Conservation (phyloP, 352 stramenopile genomes). For the Achlya hypogyna region DNA sequence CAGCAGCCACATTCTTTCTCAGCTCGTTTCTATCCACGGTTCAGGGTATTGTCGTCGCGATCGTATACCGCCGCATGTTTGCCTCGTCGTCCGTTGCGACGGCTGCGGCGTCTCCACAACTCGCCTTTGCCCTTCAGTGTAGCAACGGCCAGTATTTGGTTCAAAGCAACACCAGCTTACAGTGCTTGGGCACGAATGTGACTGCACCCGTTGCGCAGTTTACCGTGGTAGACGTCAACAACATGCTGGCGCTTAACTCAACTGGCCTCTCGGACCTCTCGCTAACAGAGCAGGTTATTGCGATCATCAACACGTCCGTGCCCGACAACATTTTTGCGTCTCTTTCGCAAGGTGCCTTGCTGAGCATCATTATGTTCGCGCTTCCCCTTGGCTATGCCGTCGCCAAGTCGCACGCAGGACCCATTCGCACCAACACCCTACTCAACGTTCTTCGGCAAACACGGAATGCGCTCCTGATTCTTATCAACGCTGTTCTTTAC, state of each 20-base stretch:
- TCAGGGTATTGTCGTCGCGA: conserved; percentile 39
- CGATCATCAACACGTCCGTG: conserved; percentile 51
- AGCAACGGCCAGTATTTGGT: conserved; percentile 36
- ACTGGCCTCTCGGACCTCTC: conserved; percentile 31
- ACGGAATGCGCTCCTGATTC: conserved; percentile 56
- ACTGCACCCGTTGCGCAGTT: conserved; percentile 28
- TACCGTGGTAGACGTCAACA: conserved; percentile 35
- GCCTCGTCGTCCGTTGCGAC: conserved; percentile 10
- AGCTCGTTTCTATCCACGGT: conserved; percentile 36
- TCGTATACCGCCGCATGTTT: conserved; percentile 25
- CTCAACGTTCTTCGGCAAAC: conserved; percentile 47
- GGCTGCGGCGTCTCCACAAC: not conserved
- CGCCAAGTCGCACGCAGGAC: conserved; percentile 45
- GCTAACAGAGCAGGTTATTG: conserved; percentile 62
- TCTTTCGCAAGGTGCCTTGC: conserved; percentile 40
- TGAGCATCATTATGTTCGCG: conserved; percentile 70
- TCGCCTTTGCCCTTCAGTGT: conserved; percentile 36
- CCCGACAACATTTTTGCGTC: conserved; percentile 64
- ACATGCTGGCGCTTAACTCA: conserved; percentile 40
- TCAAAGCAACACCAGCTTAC: conserved; percentile 23
- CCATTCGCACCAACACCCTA: conserved; percentile 30
- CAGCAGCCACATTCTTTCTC: conserved; percentile 37
- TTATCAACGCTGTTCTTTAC: conserved; percentile 59
- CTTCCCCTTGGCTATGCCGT: conserved; percentile 54
- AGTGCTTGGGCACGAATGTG: conserved; percentile 33